Percentiles rank a stretch among this genome's conserved stretches.
phyloP scores from a whole-genome alignment of 225 moss, liverwort and hornwort species.

The Asterella californica region DNA sequence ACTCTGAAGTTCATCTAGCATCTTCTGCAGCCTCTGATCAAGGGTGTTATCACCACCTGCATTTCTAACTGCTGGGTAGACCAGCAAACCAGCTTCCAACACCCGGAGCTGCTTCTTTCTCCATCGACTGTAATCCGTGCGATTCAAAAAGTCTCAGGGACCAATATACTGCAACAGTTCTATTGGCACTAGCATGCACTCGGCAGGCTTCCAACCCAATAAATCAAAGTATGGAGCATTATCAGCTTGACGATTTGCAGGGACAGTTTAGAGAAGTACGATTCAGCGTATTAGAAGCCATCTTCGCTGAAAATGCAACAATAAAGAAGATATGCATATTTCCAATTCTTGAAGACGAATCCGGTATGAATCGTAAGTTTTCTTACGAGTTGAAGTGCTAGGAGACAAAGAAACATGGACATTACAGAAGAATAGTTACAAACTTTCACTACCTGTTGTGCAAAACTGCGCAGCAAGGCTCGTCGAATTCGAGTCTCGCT shows the following conservation, averaged over 20 bases:
- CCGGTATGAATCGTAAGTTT: not conserved
- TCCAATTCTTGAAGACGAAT: not conserved
- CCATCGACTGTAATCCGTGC: slow-evolving; percentile 63
- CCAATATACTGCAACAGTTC: slow-evolving; percentile 78
- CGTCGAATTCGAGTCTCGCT: slow-evolving; percentile 39
- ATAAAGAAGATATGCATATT: not conserved
- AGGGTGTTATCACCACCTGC: slow-evolving; percentile 59
- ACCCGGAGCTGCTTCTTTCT: slow-evolving; percentile 71
- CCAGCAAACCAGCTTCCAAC: slow-evolving; percentile 71
- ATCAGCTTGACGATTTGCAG: not conserved
- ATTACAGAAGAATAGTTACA: not conserved
- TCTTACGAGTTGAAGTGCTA: not conserved
- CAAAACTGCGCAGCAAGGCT: slow-evolving; percentile 38
- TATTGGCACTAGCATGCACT: slow-evolving; percentile 77
- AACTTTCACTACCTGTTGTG: slow-evolving; percentile 32
- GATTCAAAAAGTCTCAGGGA: slow-evolving; percentile 60
- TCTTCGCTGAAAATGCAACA: slow-evolving; percentile 21
- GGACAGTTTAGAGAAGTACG: not conserved
- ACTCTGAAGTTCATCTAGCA: slow-evolving; percentile 63
- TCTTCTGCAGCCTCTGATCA: slow-evolving; percentile 57
- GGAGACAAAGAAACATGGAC: no score
- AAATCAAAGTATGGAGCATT: not conserved
- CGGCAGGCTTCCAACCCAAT: slow-evolving; percentile 72
- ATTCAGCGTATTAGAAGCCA: not conserved
- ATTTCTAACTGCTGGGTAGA: slow-evolving; percentile 62